Evolutionary conservation across 495 filamentous ascomycete species (phyloP).

Genomic region (Penicillium argentinense): DNA sequence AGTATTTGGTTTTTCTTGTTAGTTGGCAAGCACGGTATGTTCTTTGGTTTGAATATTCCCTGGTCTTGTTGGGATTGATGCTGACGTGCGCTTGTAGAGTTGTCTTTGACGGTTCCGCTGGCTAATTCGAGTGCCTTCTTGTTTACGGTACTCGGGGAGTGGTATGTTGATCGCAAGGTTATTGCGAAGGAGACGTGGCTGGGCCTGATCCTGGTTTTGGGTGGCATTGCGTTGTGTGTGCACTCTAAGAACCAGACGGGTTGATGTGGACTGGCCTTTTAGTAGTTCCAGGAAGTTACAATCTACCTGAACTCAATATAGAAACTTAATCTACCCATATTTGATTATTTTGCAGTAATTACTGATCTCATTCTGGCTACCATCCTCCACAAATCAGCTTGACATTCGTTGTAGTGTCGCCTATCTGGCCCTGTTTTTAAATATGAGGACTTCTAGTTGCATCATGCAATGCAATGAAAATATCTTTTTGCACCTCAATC

Average conservation of each 20-base stretch:
- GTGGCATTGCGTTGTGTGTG: constrained; percentile 86
- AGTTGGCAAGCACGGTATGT: constrained; percentile 86
- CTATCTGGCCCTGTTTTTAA: too few relatives aligned
- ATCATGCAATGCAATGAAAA: too few relatives aligned
- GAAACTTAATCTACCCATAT: too few relatives aligned
- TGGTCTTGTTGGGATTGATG: background rate
- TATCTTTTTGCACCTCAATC: too few relatives aligned
- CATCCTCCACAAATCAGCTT: too few relatives aligned
- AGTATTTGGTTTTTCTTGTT: constrained; percentile 97
- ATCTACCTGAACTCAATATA: too few relatives aligned
- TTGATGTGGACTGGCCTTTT: background rate
- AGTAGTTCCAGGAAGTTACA: too few relatives aligned
- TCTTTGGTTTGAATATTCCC: constrained; percentile 4
- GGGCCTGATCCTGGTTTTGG: constrained; percentile 78
- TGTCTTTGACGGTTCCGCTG: constrained; percentile 92
- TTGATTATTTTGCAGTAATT: too few relatives aligned
- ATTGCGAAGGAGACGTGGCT: constrained; percentile 88
- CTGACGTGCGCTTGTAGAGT: constrained; percentile 51
- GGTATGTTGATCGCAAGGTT: constrained; percentile 89
- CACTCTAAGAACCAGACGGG: constrained; percentile 48
- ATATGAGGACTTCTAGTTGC: too few relatives aligned
- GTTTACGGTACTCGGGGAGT: constrained; percentile 93
- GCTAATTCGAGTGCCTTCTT: constrained; percentile 92
- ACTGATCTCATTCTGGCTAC: too few relatives aligned
- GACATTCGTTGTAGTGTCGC: too few relatives aligned